Base-by-base conservation (phyloP, 306 rosid genomes). In the barrel medic (Medicago truncatula) region DNA sequence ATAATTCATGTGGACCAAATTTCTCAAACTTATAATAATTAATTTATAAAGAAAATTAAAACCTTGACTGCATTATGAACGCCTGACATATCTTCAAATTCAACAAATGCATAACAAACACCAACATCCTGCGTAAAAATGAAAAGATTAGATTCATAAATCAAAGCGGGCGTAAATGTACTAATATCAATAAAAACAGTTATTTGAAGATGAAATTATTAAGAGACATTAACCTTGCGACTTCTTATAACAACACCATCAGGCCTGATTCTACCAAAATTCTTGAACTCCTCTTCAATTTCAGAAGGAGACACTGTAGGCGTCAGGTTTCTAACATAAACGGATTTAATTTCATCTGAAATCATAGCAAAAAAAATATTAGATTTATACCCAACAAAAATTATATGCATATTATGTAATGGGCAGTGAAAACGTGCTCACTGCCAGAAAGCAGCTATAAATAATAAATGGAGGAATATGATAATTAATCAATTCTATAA, bases 21-120 rank as follows among this genome's bases (percentile, higher is more conserved):
- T 49, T 76, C 67, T 21, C 40, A 84, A 75, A 75, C 46, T 61
- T 9, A 38, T 12, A 12, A 5, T 31, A 31, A 23, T 23, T 23
- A 23, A 70, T 39, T 17, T 52, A 56, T 31, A 50, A 79, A 50
- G 28, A 12, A 65, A 64, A 78, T 59, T 38, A 80, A 75, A 71
- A 94, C 99, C 99, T 90, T 84, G 87, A 95, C 84, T 44, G 99
- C 97, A 76, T 90, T 95, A 58, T 86, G 96, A 78, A 95, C 97
- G 17, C 99, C 96, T 8, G 84, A 72, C 79, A 89, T 82, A 65
- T 92, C 97, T 88, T 92, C 96, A 34, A 95, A 95, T 81, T 95
- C 97, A 74, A 95, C 96, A 84, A 95, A 95, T 53, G 99, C 99
- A 25, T 95, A 95, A 86, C 99, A 92, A 50, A 92, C 93, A 54